Evolutionary conservation across 1,284 basidiomycete species (phyloP), one percentile per base, ranked within the genome.

Genomic region (Sanghuangporus baumii): DNA sequence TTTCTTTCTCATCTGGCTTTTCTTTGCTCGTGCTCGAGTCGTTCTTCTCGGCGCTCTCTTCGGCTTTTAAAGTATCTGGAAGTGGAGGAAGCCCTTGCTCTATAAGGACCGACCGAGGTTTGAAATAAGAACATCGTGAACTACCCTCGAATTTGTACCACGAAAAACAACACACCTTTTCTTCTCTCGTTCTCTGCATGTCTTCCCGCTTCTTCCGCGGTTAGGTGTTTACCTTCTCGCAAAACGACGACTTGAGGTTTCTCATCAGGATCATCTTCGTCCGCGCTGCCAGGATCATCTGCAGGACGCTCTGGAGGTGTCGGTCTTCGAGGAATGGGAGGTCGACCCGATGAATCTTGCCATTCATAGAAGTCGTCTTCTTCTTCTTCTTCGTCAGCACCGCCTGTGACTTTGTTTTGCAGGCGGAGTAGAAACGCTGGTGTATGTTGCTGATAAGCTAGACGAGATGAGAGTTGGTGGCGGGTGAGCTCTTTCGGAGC

Each of bases 171-270:
- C 81, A 55, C 70, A 93, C 93, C 89, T 80, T 82, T 84, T 57
- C 90, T 81, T 60, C 83, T 80, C 69, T 91, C 83, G 68, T 90
- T 87, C 78, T 91, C 89, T 2, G 81, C 91, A 69, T 94, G 89
- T 57, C 81, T 87, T 78, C 91, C 89, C 2, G 81, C 91, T 69
- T 95, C 89, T 57, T 81, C 74, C 65, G 81, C 85, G 3, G 81
- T 86, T 56, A 95, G 76, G 75, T 95, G 93, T 70, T 91, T 93
- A 34, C 93, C 93, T 68, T 89, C 84, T 70, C 83, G 91, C 67
- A 95, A 72, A 8, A 95, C 93, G 1, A 95, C 90, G 2, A 95
- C 85, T 71, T 92, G 89, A 7, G 93, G 93, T 67, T 82, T 86
- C 74, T 95, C 93, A 67, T 94, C 93, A 0, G 73, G 84, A 18